Evolutionary conservation across 2,329 filamentous ascomycete genomes (phyloP).

Genomic region (Elsinoe arachidis): DNA sequence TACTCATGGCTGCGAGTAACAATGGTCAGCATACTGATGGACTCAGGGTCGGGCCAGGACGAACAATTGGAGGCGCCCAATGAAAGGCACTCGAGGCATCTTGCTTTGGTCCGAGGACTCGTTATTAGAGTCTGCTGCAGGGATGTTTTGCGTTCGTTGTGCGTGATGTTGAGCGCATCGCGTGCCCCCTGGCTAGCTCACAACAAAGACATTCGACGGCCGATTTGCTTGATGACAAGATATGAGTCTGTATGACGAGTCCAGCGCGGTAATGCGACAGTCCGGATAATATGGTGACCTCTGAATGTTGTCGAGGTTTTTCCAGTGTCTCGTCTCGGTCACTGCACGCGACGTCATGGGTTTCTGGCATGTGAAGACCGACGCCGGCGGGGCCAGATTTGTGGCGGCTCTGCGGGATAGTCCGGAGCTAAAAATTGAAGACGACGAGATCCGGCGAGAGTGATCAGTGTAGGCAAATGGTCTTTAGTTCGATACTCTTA

Average conservation of each 20-base stretch:
- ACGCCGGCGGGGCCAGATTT: not conserved
- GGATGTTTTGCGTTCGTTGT: constrained; percentile 15
- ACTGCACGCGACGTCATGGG: constrained; percentile 4
- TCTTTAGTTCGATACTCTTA: not conserved
- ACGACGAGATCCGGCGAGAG: not conserved
- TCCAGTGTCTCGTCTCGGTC: not conserved
- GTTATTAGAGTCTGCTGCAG: not conserved
- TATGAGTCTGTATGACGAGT: too few species aligned
- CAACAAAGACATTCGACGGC: not conserved
- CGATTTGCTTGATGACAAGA: too few species aligned
- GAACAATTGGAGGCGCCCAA: constrained; percentile 47
- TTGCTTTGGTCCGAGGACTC: constrained; percentile 16
- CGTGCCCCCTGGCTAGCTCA: not conserved
- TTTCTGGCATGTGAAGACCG: constrained; percentile 10
- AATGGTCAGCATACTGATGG: constrained; percentile 14
- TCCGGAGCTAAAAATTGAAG: constrained; percentile 5
- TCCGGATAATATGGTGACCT: not conserved
- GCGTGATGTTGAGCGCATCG: constrained; percentile 12
- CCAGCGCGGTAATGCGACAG: too few species aligned
- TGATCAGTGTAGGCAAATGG: not conserved
- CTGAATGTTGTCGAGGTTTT: not conserved
- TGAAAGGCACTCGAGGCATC: constrained; percentile 54
- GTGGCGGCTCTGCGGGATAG: constrained; percentile 7
- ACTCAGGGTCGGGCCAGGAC: not conserved
- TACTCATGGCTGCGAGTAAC: constrained; percentile 62